Base-by-base conservation (phyloP, 495 filamentous ascomycete genomes). In the Xeromyces bisporus region DNA sequence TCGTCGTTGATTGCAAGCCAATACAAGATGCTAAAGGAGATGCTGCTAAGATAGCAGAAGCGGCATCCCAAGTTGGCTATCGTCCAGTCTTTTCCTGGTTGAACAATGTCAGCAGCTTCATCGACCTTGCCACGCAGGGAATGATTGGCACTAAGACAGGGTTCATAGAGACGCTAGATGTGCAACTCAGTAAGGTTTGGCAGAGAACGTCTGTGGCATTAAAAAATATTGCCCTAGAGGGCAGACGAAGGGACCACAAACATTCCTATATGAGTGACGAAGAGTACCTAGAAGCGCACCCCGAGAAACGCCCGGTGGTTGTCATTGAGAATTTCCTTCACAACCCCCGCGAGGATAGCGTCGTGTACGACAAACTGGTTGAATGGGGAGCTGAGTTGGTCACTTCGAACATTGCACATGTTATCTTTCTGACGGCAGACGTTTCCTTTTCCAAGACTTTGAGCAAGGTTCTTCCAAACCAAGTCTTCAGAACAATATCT, bases 361-460 rank as follows among this genome's bases (percentile, higher is more conserved):
- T 93, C 13, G 71, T 96, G 6, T 86, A 92, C 42, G 83, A 93
- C 42, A 91, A 84, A 49, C 68, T 96, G 24, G 71, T 84, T 5
- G 81, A 93, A 44, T 96, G 85, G 81, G 84, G 87, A 2, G 83
- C 91, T 3, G 64, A 71, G 0, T 58, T 96, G n/a, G 83, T 84
- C 0, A 75, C 79, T 3, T 67, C 71, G n/a, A 93, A 94, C 39
- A 69, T 93, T 26, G 91, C 89, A 2, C 89, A 96, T 50, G 87
- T 97, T 38, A 77, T 97, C 28, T 93, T 96, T 60, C 65, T 97
- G n/a, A 93, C 87, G 0, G 81, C 80, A 39, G 91, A 97, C 38
- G 69, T 82, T 2, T 80, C 84, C 2, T 93, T 79, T 52, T 73
- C 78, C 9, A 97, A 97, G 43, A 76, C 80, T 5, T 64, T 97